phyloP scores from a whole-genome alignment of 345 rosid genomes.

The Sisymbrium irio region DNA sequence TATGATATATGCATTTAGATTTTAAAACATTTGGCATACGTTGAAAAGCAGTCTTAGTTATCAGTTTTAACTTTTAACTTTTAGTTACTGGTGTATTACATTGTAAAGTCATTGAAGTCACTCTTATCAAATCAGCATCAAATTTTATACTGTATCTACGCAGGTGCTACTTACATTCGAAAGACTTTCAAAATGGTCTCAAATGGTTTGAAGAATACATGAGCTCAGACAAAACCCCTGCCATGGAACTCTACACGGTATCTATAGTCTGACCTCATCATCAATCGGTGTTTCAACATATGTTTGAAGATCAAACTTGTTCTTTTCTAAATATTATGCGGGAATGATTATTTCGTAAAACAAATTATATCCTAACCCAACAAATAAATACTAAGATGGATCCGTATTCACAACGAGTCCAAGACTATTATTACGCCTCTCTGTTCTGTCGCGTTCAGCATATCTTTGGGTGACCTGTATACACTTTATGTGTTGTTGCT shows the following conservation, averaged over 20 bases:
- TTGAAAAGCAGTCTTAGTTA: neutral
- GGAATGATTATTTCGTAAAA: neutral
- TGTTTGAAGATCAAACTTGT: neutral
- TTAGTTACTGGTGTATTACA: slow-evolving; percentile 6
- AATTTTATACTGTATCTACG: slow-evolving; percentile 6
- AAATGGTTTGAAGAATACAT: slow-evolving; percentile 58
- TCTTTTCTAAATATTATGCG: neutral
- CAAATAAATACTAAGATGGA: neutral
- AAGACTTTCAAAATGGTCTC: slow-evolving; percentile 71
- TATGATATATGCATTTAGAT: slow-evolving; percentile 6
- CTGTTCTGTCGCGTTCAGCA: neutral
- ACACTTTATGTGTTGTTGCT: neutral
- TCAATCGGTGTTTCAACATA: neutral
- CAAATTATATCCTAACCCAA: neutral
- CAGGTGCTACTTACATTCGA: slow-evolving; percentile 79
- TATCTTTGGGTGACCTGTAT: neutral
- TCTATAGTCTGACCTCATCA: slow-evolving; percentile 28
- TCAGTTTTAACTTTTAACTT: neutral
- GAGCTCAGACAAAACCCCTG: slow-evolving; percentile 47
- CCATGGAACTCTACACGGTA: slow-evolving; percentile 66
- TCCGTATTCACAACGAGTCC: neutral
- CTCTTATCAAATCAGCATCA: neutral
- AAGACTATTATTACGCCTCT: neutral
- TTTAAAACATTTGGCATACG: slow-evolving; percentile 13
- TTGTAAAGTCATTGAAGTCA: neutral